Conservation (phyloP, 306 rosid genomes). For the Trichosanthes cucumerina region DNA sequence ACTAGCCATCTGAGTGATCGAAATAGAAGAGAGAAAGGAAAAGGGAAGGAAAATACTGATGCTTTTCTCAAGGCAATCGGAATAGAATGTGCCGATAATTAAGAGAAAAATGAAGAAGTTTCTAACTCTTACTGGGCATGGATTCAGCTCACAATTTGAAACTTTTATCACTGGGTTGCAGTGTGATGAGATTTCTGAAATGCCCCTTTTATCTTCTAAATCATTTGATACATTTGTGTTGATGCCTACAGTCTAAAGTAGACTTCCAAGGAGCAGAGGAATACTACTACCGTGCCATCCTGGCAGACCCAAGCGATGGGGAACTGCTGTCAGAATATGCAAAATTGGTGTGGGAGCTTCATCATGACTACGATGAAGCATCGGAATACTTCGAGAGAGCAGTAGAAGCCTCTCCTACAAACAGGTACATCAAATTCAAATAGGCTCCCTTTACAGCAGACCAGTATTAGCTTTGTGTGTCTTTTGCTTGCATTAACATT, state of each 20-base stretch:
- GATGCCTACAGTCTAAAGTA: slow-evolving; percentile 41
- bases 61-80: too few relatives aligned
- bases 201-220: neutral
- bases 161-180: neutral
- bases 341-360: slow-evolving; percentile 65
- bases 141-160: neutral
- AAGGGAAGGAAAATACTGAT: too few relatives aligned
- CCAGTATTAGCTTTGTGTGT: neutral
- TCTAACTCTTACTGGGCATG: neutral
- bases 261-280: slow-evolving; percentile 63
- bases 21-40: too few relatives aligned
- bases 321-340: slow-evolving; percentile 57
- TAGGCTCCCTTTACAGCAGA: neutral
- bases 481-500: neutral
- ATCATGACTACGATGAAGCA: slow-evolving; percentile 45
- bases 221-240: neutral
- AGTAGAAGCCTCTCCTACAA: slow-evolving; percentile 35
- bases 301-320: slow-evolving; percentile 57
- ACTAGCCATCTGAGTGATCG: neutral
- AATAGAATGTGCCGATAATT: too few relatives aligned
- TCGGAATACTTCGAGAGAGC: slow-evolving; percentile 51
- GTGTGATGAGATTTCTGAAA: neutral
- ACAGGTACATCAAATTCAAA: slow-evolving; percentile 41
- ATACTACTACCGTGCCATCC: slow-evolving; percentile 40
- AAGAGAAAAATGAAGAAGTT: neutral